phyloP scores from a whole-genome alignment of 106 monocot species.

The Hemerocallis citrina region DNA sequence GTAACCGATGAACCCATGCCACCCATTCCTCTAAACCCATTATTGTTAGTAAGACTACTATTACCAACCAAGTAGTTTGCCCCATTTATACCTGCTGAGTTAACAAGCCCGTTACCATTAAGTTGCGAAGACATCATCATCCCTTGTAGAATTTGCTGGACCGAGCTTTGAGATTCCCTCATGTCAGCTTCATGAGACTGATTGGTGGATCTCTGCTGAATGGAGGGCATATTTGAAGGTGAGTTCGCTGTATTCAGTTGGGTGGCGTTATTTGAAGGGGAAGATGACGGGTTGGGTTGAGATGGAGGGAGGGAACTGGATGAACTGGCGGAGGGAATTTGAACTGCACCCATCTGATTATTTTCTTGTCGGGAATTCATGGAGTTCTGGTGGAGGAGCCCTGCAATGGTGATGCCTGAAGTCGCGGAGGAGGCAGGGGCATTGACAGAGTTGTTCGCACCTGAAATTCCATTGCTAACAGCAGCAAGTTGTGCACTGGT shows the following conservation, averaged over 20 bases:
- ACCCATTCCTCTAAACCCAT: slow-evolving; percentile 23
- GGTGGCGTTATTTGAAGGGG: slow-evolving; percentile 24
- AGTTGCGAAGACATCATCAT: slow-evolving; percentile 54
- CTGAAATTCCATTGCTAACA: slow-evolving; percentile 23
- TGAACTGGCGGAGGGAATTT: slow-evolving; percentile 58
- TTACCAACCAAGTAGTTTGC: slow-evolving; percentile 26
- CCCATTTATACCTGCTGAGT: slow-evolving; percentile 22
- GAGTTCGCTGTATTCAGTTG: slow-evolving; percentile 15
- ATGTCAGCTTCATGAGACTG: slow-evolving; percentile 29
- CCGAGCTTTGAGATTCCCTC: slow-evolving; percentile 42
- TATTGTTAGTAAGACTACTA: slow-evolving; percentile 20
- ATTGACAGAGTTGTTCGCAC: slow-evolving; percentile 32
- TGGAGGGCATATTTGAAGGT: slow-evolving; percentile 13
- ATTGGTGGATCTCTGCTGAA: slow-evolving; percentile 13
- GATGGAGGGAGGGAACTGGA: slow-evolving; percentile 35
- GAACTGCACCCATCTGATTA: slow-evolving; percentile 22
- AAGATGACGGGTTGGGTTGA: too few species aligned
- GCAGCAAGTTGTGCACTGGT: slow-evolving; percentile 20
- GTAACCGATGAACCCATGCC: slow-evolving; percentile 18
- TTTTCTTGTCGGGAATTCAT: slow-evolving; percentile 50
- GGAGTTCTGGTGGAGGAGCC: slow-evolving; percentile 48
- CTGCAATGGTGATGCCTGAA: slow-evolving; percentile 15
- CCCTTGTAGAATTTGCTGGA: slow-evolving; percentile 58
- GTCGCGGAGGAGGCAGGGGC: slow-evolving; percentile 15
- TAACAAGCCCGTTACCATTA: slow-evolving; percentile 14